Evolutionary conservation across 179 eudicot genomes (phyloP).

Genomic region (Actinidia arguta): DNA sequence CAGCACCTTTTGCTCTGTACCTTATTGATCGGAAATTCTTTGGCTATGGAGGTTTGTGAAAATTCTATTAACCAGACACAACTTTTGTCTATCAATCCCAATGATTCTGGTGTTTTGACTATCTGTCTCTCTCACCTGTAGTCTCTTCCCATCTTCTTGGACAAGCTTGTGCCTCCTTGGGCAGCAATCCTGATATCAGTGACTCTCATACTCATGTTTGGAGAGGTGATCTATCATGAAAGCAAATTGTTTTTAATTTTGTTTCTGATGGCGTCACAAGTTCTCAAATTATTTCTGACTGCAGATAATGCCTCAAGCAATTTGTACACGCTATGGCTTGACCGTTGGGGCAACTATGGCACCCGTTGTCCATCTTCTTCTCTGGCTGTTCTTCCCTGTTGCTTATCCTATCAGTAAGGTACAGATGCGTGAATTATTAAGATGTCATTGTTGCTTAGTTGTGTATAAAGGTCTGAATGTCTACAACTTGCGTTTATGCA

Average conservation of each 20-base stretch:
- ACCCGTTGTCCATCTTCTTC: conserved; percentile 84
- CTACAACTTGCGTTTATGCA: neutral
- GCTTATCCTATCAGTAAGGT: conserved; percentile 99
- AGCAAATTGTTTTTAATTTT: neutral
- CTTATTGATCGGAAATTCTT: conserved; percentile 89
- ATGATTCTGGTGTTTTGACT: conserved; percentile 9
- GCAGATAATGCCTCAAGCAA: conserved; percentile 93
- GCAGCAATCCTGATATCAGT: conserved; percentile 89
- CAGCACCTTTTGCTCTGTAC: conserved; percentile 97
- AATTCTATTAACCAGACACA: neutral
- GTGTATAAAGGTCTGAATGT: neutral
- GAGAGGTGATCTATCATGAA: conserved; percentile 64
- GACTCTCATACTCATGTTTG: conserved; percentile 96
- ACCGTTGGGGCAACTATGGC: conserved; percentile 88
- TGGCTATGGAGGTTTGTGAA: conserved; percentile 92
- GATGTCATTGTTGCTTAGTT: neutral
- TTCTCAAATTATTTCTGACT: conserved; percentile 13
- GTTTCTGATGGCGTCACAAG: neutral
- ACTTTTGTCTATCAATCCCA: too few relatives aligned
- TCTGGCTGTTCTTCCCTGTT: conserved; percentile 78
- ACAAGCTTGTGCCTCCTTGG: conserved; percentile 96
- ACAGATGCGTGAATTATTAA: conserved; percentile 16
- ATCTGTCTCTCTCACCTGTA: conserved; percentile 26
- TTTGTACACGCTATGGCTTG: conserved; percentile 97
- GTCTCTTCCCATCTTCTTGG: conserved; percentile 95